These are phyloP conservation scores for Murraya paniculata DNA, from an alignment of 345 rosid species.

Conservation along the genomic window DNA sequence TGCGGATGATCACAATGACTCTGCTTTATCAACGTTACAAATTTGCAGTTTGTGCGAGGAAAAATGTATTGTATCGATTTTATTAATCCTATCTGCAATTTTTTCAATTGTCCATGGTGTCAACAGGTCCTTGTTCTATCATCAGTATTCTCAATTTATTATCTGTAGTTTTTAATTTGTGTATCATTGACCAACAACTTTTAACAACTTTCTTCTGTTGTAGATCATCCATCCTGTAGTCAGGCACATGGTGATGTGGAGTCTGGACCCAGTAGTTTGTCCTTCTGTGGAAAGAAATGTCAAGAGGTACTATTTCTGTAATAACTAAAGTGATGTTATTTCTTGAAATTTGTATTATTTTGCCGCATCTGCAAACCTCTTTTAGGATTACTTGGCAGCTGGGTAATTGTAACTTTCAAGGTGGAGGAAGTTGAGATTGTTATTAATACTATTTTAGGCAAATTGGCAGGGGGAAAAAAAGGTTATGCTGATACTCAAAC, in stretches of 20 bases:
- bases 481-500: not conserved
- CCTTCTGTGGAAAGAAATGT: constrained; percentile 82
- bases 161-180: constrained; percentile 11
- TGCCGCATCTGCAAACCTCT: not conserved
- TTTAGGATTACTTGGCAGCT: not conserved
- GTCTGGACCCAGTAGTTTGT: constrained; percentile 26
- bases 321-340: not conserved
- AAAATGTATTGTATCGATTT: constrained; percentile 57
- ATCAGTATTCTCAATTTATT: constrained; percentile 7
- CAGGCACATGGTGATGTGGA: constrained; percentile 29
- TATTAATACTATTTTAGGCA: not conserved
- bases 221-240: constrained; percentile 76
- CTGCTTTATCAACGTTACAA: constrained; percentile 26
- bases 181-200: constrained; percentile 10
- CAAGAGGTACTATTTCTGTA: constrained; percentile 57
- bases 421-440: not conserved
- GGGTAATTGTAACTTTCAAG: not conserved
- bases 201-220: constrained; percentile 28
- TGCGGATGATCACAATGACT: constrained; percentile 22
- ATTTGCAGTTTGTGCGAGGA: constrained; percentile 70
- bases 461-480: not conserved
- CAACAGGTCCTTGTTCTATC: not conserved
- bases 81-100: not conserved
- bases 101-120: not conserved
- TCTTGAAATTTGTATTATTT: not conserved